Base-by-base conservation (phyloP, 352 stramenopile genomes). In the Thraustochytrium aureum region DNA sequence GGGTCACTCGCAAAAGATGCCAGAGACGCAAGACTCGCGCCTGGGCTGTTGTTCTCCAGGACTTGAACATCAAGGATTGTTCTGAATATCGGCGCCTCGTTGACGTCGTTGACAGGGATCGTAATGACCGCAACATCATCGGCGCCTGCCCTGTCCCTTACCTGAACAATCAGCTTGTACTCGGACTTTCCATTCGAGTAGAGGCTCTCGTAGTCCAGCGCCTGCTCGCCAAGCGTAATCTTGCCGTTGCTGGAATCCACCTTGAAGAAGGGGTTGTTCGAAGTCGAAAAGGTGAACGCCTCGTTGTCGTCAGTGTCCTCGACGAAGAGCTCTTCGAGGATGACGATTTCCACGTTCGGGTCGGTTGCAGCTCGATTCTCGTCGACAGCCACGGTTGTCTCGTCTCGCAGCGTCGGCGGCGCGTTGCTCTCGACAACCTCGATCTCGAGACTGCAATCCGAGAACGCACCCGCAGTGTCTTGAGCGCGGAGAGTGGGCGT, bases 101-200 rank as follows among this genome's bases (percentile, higher is more conserved):
- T 79, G n/a, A 79, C 59, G 38, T 76, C 67, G 1, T 12, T 30
- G 43, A 76, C 43, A 7, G 45, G 47, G 41, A 76, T 74, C 6
- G 47, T 74, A 37, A 75, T 43, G 26, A 33, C 41, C 3, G 65
- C 65, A 72, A 75, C 65, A 73, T 75, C 65, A n/a, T 75, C 65
- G 3, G 38, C 60, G 38, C 60, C 52, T n/a, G 59, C 30, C 22
- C 62, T 73, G 62, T 74, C 64, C 10, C 10, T 52, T 5, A 75
- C 62, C 26, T 26, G 43, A 7, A 83, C 75, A 20, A 79, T 42
- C 39, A 83, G 54, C 52, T 81, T n/a, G 38, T 72, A 83, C 2
- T 12, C 33, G 38, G 39, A 22, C n/a, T n/a, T n/a, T n/a, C n/a
- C n/a, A 3, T 17, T 20, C 7, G 32, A 38, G 1, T 41, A 14